Evolutionary conservation across 2,329 filamentous ascomycete species (phyloP).

Genomic region (Coniochaeta ligniaria): DNA sequence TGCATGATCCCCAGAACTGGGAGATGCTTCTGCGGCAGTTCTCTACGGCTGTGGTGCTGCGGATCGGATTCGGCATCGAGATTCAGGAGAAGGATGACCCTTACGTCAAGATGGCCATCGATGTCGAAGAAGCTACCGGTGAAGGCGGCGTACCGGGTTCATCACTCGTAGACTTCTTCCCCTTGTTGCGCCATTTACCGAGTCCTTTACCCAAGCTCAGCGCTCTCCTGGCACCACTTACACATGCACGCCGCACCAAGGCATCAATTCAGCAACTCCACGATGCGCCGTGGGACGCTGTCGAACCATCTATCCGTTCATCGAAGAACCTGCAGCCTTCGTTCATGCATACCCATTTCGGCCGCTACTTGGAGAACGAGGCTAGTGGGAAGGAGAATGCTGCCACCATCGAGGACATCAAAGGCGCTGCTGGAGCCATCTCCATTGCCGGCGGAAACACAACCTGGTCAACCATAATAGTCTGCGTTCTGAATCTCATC

Average conservation of each 20-base stretch:
- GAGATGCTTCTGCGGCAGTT: conserved; percentile 12
- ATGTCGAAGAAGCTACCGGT: conserved; percentile 13
- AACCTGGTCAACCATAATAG: not conserved
- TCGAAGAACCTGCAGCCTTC: not conserved
- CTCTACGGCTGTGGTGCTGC: conserved; percentile 14
- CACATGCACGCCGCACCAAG: not conserved
- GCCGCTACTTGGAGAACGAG: conserved; percentile 4
- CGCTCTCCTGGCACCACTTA: not conserved
- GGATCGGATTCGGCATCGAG: conserved; percentile 7
- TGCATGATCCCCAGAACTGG: conserved; percentile 14
- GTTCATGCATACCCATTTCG: conserved; percentile 12
- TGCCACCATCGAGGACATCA: conserved; percentile 18
- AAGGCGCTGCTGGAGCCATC: conserved; percentile 18
- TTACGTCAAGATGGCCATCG: conserved; percentile 15
- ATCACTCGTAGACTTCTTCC: not conserved
- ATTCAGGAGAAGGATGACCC: conserved; percentile 1
- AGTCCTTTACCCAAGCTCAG: not conserved
- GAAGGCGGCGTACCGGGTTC: conserved; percentile 15
- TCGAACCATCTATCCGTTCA: not conserved
- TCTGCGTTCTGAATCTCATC: conserved; percentile 13
- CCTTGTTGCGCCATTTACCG: not conserved
- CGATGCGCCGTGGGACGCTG: not conserved
- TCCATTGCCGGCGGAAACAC: conserved; percentile 13
- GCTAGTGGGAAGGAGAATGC: conserved; percentile 6
- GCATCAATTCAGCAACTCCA: not conserved